Percentiles rank a stretch among this genome's conserved stretches.
These are phyloP conservation scores for Aspergillus sojae DNA, from an alignment of 2,329 filamentous ascomycete species.

Conservation along the genomic window DNA sequence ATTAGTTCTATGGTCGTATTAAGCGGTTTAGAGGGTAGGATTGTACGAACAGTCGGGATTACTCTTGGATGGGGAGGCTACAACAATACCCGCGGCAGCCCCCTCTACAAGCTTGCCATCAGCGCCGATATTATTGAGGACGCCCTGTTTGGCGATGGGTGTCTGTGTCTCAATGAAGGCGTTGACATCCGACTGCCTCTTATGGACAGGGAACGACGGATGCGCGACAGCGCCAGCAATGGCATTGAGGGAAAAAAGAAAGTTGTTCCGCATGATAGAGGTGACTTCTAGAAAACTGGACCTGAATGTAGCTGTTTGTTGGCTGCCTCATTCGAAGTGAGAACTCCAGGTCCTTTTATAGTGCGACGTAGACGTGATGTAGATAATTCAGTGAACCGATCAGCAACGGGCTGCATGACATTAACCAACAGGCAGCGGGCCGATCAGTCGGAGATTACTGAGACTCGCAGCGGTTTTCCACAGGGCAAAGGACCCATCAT, in stretches of 20 bases:
- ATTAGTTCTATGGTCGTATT: neutral
- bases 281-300: neutral
- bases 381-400: neutral
- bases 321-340: neutral
- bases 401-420: neutral
- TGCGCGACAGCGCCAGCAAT: conserved; percentile 9
- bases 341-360: neutral
- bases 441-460: conserved; percentile 14
- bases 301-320: neutral
- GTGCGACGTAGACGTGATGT: neutral
- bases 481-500: neutral
- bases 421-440: conserved; percentile 11
- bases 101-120: conserved; percentile 41
- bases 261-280: conserved; percentile 5
- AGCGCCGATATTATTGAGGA: conserved; percentile 22
- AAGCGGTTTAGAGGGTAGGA: neutral
- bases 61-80: conserved; percentile 56
- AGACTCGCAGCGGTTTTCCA: neutral
- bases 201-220: neutral
- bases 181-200: conserved; percentile 10
- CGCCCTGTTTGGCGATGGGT: conserved; percentile 13
- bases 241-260: conserved; percentile 3
- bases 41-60: conserved; percentile 55
- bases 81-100: conserved; percentile 53
- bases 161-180: conserved; percentile 15